These are phyloP conservation scores for Tricholoma sp. DNA, from an alignment of 768 basidiomycete genomes.

Conservation along the genomic window DNA sequence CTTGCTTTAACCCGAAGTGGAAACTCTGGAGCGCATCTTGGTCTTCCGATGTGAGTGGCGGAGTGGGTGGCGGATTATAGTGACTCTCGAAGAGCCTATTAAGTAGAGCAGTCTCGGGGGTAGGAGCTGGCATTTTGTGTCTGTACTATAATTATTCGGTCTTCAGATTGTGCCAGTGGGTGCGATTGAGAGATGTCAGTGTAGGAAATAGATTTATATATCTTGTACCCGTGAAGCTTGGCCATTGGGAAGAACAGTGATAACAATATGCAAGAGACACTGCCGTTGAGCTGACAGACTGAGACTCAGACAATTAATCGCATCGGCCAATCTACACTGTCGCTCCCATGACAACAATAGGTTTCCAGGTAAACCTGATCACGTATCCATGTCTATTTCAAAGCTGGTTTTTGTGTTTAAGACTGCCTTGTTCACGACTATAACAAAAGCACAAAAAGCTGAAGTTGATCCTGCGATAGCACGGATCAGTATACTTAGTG, in stretches of 20 bases:
- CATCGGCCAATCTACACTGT: too few relatives aligned
- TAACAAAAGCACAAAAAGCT: background rate
- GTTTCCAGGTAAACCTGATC: background rate
- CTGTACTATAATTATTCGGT: background rate
- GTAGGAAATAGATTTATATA: background rate
- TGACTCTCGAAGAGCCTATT: background rate
- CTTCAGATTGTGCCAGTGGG: background rate
- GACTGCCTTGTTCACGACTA: background rate
- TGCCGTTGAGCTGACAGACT: background rate
- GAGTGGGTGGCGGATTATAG: background rate
- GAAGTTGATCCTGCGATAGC: background rate
- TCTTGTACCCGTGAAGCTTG: background rate
- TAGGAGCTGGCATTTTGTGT: background rate
- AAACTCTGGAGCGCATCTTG: background rate
- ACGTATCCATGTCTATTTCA: background rate
- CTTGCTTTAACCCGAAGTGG: background rate
- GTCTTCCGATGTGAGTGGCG: background rate
- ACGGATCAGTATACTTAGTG: too few relatives aligned
- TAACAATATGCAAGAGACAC: background rate
- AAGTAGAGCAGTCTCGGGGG: background rate
- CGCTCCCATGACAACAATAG: background rate
- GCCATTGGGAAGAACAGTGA: background rate
- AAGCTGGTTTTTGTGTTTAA: background rate
- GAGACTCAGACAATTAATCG: background rate
- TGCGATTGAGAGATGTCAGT: background rate